Base-by-base conservation (phyloP, 2,329 filamentous ascomycete genomes). In the Pochonia chlamydosporia region DNA sequence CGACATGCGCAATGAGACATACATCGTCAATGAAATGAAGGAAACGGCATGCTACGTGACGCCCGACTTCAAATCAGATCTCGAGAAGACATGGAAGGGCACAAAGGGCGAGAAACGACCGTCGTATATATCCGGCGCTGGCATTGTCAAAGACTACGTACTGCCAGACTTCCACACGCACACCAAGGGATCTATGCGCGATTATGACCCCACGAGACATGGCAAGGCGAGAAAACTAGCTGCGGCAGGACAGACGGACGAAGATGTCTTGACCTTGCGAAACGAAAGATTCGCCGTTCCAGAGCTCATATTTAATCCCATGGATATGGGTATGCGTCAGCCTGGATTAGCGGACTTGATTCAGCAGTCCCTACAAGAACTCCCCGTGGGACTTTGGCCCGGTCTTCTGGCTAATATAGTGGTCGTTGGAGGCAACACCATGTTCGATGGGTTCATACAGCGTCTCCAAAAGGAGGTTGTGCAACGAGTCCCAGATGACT, bases 11-110 rank as follows among this genome's bases (percentile, higher is more conserved):
- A 91, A 95, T 64, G 93, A 99, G 58, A 85, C 87, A 1, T 85
- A 95, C 64, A 85, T 97, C 43, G 89, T 96, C 63, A 96, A 96
- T 59, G 88, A 96, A 64, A 91, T 97, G 66, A 99, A 99, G 62
- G 93, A 99, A 63, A 78, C 85, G 4, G 83, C 87, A 1, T 95
- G 89, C 62, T 97, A 87, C 57, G 83, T 96, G 10, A 86, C 87
- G 3, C 70, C 79, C 1, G 82, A 95, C 60, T 96, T 97, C 64
- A 72, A 75, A 23, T 60, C 64, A 6, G 89, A 96, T 56, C 77
- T 99, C 30, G 91, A 97, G 52, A 78, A 76, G 53, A 85, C 84
- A 0, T 96, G 90, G 89, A 93, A 89, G 64, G 87, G 85, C 6
- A 82, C 85, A 1, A 70, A 78, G 51, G 78, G 82, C 37, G 76